These are phyloP conservation scores for Kwoniella mangroviensis DNA, from an alignment of 768 basidiomycete species.

Conservation along the genomic window DNA sequence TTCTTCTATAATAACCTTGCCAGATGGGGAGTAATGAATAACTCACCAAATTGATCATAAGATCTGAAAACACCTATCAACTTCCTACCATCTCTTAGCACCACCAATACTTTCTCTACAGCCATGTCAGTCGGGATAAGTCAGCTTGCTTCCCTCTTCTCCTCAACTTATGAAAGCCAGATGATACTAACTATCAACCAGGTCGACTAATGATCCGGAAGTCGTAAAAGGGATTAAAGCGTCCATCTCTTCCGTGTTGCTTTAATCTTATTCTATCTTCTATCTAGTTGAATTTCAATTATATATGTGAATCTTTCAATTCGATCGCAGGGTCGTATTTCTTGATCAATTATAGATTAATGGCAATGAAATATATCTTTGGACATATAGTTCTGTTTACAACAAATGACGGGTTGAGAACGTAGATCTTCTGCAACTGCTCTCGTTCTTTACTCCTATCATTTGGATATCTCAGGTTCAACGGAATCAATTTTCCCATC, in stretches of 20 bases:
- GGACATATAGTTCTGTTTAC: too few relatives aligned
- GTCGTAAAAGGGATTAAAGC: slow-evolving; percentile 98
- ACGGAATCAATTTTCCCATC: slow-evolving; percentile 13
- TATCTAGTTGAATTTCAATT: too few relatives aligned
- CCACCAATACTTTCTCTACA: slow-evolving; percentile 99
- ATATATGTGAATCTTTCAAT: too few relatives aligned
- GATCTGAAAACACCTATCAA: slow-evolving; percentile 93
- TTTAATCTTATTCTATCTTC: too few relatives aligned
- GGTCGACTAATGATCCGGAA: slow-evolving; percentile 96
- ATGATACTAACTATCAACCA: slow-evolving; percentile 92
- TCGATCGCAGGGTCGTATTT: too few relatives aligned
- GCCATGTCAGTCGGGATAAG: too few relatives aligned
- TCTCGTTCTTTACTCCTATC: background rate
- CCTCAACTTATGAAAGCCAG: slow-evolving; percentile 59
- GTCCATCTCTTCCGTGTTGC: slow-evolving; percentile 67
- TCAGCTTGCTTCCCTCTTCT: background rate
- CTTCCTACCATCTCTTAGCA: slow-evolving; percentile 94
- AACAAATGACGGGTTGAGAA: too few relatives aligned
- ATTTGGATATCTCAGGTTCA: background rate
- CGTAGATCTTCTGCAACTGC: too few relatives aligned
- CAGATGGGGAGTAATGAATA: background rate
- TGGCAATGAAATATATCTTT: too few relatives aligned
- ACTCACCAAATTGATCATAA: slow-evolving; percentile 97
- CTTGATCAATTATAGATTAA: too few relatives aligned
- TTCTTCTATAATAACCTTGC: background rate